phyloP scores from a whole-genome alignment of 306 rosid genomes.

The Vigna nakashimae region DNA sequence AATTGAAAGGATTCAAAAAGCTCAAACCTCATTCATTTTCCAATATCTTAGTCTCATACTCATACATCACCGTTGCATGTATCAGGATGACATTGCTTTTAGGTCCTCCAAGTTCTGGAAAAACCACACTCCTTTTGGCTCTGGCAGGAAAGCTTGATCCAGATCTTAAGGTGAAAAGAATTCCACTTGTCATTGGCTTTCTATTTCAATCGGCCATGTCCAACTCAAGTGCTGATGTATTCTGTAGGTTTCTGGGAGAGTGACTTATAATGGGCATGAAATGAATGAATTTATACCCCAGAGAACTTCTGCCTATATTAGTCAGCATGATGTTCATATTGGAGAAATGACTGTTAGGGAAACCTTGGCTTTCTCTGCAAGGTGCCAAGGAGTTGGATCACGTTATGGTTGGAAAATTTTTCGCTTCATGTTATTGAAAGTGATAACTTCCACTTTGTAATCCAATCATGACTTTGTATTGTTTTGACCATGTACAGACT shows the following conservation, averaged over 20 bases:
- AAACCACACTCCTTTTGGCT: slow-evolving; percentile 74
- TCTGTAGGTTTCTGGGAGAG: slow-evolving; percentile 51
- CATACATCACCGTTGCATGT: neutral
- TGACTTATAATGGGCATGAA: slow-evolving; percentile 60
- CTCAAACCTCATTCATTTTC: slow-evolving; percentile 5
- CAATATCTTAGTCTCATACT: neutral
- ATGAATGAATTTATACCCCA: slow-evolving; percentile 60
- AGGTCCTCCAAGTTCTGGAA: slow-evolving; percentile 90
- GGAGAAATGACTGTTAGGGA: slow-evolving; percentile 67
- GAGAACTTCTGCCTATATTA: slow-evolving; percentile 59
- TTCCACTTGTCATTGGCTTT: neutral
- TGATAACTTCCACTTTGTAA: neutral
- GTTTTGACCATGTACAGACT: slow-evolving; percentile 38
- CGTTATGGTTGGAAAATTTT: slow-evolving; percentile 48
- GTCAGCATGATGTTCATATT: slow-evolving; percentile 62
- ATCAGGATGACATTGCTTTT: slow-evolving; percentile 75
- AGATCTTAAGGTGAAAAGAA: slow-evolving; percentile 54
- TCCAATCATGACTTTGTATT: neutral
- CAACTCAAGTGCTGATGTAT: neutral
- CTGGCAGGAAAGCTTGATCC: slow-evolving; percentile 71
- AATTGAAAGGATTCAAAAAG: neutral
- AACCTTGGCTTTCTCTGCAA: slow-evolving; percentile 63
- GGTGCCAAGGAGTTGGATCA: slow-evolving; percentile 71
- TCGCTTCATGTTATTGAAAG: neutral
- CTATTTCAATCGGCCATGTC: neutral